Evolutionary conservation across 768 basidiomycete genomes (phyloP), one percentile per base, ranked within the genome.

Genomic region (Suillus paluster): DNA sequence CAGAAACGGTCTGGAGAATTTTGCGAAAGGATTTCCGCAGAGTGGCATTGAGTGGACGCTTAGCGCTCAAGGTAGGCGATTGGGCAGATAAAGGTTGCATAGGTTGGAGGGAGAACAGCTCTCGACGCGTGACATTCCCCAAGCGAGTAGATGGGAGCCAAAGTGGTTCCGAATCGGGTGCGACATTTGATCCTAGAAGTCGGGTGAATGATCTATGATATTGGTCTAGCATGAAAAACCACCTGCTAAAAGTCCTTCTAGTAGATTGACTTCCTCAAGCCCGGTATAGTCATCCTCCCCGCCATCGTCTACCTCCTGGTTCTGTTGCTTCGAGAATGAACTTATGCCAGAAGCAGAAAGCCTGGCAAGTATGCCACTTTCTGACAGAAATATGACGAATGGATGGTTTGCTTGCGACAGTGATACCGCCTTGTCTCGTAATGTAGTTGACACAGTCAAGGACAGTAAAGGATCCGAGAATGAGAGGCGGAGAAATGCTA

Each of bases 11-110:
- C 49, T 83, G 81, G 19, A 97, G 76, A 1, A 90, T 88, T 68
- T 91, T 89, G 30, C 95, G 84, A 73, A 87, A 95, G 1, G 94
- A 93, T 72, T 95, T 95, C 52, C 93, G 87, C 11, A 97, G 78
- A 0, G 92, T 92, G 1, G 90, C 84, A 36, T 80, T 85, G 1
- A 84, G 80, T 66, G 76, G 75, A 39, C 80, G 81, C 49, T 79
- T 73, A 11, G 81, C 77, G 7, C 80, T 78, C 7, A 84, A 84
- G 3, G 83, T 82, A 27, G 39, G 54, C 0, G 79, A 79, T 15
- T 77, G 70, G 54, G 17, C 5, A 8, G 75, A 65, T 4, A 83
- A 78, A 2, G 80, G 71, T 3, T 83, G 73, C 6, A 84, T 73
- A 0, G 85, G 81, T 3, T 86, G 80, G 0, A 90, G 82, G 1